A percentile compares a stretch with the other conserved stretches of the same genome.
Conservation (phyloP, 2,329 filamentous ascomycete genomes). For the Aureobasidium pullulans region DNA sequence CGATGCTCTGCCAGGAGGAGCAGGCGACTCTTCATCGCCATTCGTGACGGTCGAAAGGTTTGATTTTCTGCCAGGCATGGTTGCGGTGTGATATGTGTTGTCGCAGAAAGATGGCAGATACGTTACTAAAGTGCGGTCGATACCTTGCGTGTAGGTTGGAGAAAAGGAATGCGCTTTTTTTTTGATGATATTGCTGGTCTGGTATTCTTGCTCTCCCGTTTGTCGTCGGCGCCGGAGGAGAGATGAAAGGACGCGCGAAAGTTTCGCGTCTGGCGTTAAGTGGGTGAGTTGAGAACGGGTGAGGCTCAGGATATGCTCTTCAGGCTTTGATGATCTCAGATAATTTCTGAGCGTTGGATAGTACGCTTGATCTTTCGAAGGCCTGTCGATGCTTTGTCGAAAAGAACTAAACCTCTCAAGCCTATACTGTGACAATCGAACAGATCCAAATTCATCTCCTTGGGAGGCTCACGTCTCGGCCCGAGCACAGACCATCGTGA, state of each 20-base stretch:
- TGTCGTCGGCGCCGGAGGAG: not conserved
- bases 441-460: not conserved
- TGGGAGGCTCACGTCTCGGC: not conserved
- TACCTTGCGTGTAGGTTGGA: too few relatives aligned
- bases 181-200: not conserved
- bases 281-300: not conserved
- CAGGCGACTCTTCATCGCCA: conserved; percentile 30
- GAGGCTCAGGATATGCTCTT: not conserved
- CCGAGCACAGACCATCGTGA: conserved; percentile 1
- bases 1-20: conserved; percentile 17
- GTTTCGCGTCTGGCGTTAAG: conserved; percentile 10
- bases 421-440: not conserved
- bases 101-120: not conserved
- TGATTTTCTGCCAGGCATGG: conserved; percentile 43
- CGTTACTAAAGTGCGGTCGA: too few relatives aligned
- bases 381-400: not conserved
- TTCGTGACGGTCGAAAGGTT: conserved; percentile 35
- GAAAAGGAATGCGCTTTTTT: not conserved
- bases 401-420: not conserved
- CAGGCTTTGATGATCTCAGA: too few relatives aligned
- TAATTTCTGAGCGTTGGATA: too few relatives aligned
- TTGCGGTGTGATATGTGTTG: not conserved
- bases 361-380: too few relatives aligned
- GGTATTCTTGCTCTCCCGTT: not conserved
- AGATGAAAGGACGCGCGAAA: conserved; percentile 7